phyloP scores from a whole-genome alignment of 208 protist genomes.

The Herpetomonas tarakana region DNA sequence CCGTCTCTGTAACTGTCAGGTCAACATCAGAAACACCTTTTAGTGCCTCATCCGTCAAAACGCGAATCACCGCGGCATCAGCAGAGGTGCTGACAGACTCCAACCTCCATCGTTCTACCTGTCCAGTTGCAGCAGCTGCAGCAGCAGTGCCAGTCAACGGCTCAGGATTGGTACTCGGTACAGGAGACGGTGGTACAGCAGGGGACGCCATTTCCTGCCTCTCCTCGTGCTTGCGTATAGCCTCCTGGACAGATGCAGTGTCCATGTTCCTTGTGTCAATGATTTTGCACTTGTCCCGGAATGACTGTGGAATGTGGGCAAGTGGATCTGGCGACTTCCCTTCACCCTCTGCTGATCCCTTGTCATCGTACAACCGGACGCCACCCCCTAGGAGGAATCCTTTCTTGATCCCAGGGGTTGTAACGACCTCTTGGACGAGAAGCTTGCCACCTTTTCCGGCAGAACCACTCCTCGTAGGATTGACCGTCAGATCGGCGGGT shows the following conservation, averaged over 20 bases:
- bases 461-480: no score
- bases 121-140: not conserved
- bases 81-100: constrained; percentile 12
- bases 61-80: constrained; percentile 22
- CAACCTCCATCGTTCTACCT: not conserved
- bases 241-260: not conserved
- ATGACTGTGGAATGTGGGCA: constrained; percentile 62
- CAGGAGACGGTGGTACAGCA: no score
- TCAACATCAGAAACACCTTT: constrained; percentile 57
- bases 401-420: constrained; percentile 52
- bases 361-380: constrained; percentile 46
- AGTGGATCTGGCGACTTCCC: constrained; percentile 54
- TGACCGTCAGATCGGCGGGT: no score
- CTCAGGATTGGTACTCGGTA: not conserved
- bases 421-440: constrained; percentile 60
- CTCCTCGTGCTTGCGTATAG: no score
- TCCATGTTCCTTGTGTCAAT: constrained; percentile 50
- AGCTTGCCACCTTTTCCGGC: no score
- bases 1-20: constrained; percentile 32
- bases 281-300: constrained; percentile 73
- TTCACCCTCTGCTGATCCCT: constrained; percentile 55
- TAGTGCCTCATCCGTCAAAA: constrained; percentile 29
- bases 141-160: not conserved
- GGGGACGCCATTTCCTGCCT: no score
- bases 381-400: constrained; percentile 51